A percentile compares a stretch with the other conserved stretches of the same genome.
These are phyloP conservation scores for Cladosporium sp. DNA, from an alignment of 2,329 filamentous ascomycete species.

Conservation along the genomic window DNA sequence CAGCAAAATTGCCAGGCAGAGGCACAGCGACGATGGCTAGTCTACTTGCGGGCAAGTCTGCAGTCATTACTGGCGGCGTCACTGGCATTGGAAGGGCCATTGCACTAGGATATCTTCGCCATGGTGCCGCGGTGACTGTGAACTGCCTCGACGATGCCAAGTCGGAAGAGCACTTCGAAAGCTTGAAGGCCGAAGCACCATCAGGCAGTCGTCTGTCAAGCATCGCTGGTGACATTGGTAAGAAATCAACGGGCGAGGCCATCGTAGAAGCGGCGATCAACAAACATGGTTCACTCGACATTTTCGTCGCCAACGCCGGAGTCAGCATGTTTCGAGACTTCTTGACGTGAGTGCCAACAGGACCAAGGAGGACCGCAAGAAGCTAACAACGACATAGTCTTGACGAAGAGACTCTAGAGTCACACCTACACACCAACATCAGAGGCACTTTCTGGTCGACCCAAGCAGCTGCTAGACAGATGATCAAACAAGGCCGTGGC, in stretches of 20 bases:
- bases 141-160: conserved; percentile 65
- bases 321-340: conserved; percentile 87
- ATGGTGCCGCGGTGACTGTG: conserved; percentile 69
- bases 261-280: conserved; percentile 62
- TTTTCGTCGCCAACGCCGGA: conserved; percentile 84
- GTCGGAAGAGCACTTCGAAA: conserved; percentile 39
- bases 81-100: conserved; percentile 86
- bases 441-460: conserved; percentile 81
- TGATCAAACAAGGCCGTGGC: conserved; percentile 58
- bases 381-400: neutral
- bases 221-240: conserved; percentile 69
- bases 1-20: too few species aligned
- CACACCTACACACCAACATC: conserved; percentile 73
- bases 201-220: conserved; percentile 37
- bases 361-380: too few species aligned
- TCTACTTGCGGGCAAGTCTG: conserved; percentile 67
- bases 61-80: conserved; percentile 78
- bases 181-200: conserved; percentile 17
- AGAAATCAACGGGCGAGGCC: conserved; percentile 62
- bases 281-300: conserved; percentile 48
- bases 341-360: conserved; percentile 48
- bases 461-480: conserved; percentile 78
- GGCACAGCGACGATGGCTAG: conserved; percentile 7
- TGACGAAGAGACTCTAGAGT: conserved; percentile 5
- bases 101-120: conserved; percentile 67